Evolutionary conservation across 2,329 filamentous ascomycete species (phyloP).

Genomic region (Clathrospora elynae): DNA sequence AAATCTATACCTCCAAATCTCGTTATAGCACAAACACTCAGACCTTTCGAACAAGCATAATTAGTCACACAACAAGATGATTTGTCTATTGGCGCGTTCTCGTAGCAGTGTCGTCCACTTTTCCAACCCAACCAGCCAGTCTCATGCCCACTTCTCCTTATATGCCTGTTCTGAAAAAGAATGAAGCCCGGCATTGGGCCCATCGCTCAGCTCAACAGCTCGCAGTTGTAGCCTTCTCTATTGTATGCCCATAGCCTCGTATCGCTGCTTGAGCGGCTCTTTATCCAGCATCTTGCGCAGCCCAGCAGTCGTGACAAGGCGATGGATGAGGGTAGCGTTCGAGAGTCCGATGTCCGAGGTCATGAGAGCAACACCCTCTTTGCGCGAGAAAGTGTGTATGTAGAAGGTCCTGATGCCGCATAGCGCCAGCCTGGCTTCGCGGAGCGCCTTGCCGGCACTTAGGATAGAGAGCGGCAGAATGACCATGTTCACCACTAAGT

Average conservation of each 20-base stretch:
- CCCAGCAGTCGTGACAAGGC: constrained; percentile 1
- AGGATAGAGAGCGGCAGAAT: neutral
- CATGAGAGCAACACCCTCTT: neutral
- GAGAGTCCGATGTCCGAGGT: neutral
- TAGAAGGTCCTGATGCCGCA: constrained; percentile 10
- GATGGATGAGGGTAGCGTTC: constrained; percentile 10
- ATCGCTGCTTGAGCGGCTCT: neutral
- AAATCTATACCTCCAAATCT: no score
- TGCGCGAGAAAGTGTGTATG: constrained; percentile 4
- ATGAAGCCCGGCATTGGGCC: no score
- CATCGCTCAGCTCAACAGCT: neutral
- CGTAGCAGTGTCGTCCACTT: no score
- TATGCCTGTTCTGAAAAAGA: no score
- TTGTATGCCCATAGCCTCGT: constrained; percentile 3
- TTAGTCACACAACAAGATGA: no score
- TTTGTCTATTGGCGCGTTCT: no score
- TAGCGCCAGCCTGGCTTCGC: constrained; percentile 11
- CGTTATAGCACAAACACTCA: no score
- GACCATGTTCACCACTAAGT: no score
- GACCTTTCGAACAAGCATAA: no score
- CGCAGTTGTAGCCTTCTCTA: constrained; percentile 4
- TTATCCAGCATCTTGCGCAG: neutral
- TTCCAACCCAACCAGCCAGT: no score
- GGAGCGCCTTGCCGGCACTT: no score
- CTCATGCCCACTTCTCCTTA: no score